Base-by-base conservation (phyloP, 805 yeast genomes). In the Vanderwaltozyma verrucispora region DNA sequence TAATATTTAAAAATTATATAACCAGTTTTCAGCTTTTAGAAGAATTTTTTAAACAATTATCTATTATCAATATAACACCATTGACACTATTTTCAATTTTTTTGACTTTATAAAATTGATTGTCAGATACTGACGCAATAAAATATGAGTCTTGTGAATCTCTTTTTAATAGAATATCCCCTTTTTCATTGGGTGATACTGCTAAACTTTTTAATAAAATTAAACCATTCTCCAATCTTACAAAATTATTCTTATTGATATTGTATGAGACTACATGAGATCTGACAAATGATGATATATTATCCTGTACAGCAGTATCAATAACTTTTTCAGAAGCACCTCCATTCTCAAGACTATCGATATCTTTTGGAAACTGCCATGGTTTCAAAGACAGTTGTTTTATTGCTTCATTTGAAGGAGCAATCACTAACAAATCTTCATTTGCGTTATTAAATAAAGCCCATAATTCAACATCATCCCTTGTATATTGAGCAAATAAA, bases 301-400 rank as follows among this genome's bases (percentile, higher is more conserved):
- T 85, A 13, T 62, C 50, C 16, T 62, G 53, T 5, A 76, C 68
- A 0, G 69, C 60, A 23, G 62, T 56, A 38, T 78, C 86, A 32
- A 70, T 68, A 17, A 66, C 64, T 33, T 56, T 54, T 27, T 68
- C 69, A 19, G 56, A 51, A 17, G 52, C 49, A 1, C 54, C 53
- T 6, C 27, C 24, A 9, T 39, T 16, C 37, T 52, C 59, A 32
- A 53, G 30, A 5, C 27, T 33, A 17, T 64, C 65, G 13, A 74
- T 63, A 5, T 64, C 49, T 7, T 51, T 54, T 1, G 94, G 94
- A 56, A 80, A 85, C 52, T 80, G 79, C 95, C 94, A 86, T 16
- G 95, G 95, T 54, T 84, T 85, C 38, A 55, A 39, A 3, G 57
- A 11, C 33, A 78, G 51, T 2, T 65, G 59, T 24, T 61, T 60